A percentile compares a stretch with the other conserved stretches of the same genome.
Evolutionary conservation across 2,329 filamentous ascomycete species (phyloP).

Genomic region (Corynespora cassiicola): DNA sequence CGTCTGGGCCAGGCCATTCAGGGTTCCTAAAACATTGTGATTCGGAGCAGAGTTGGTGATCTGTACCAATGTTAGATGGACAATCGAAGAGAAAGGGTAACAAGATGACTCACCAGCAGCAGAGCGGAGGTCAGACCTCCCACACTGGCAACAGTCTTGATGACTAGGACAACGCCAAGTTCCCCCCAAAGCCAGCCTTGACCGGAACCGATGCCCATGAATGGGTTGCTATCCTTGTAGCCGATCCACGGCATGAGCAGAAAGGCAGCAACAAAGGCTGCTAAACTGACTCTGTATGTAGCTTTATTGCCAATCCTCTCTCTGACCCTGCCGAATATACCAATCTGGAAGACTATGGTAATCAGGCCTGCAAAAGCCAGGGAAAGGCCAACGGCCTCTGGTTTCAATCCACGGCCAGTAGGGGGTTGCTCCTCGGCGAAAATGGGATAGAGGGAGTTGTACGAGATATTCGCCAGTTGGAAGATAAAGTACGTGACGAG

Average conservation of each 20-base stretch:
- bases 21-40: constrained; percentile 81
- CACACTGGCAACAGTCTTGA: constrained; percentile 91
- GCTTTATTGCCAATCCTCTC: constrained; percentile 82
- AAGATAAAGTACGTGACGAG: constrained; percentile 90
- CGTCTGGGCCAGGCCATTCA: constrained; percentile 94
- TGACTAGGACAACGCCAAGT: constrained; percentile 77
- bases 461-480: constrained; percentile 91
- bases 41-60: constrained; percentile 94
- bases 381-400: constrained; percentile 82
- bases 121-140: constrained; percentile 90
- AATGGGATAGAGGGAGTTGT: constrained; percentile 93
- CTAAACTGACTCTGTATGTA: constrained; percentile 79
- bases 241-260: constrained; percentile 89
- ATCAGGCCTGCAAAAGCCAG: constrained; percentile 83
- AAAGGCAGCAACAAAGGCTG: constrained; percentile 83
- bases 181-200: constrained; percentile 79
- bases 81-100: neutral
- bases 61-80: constrained; percentile 51
- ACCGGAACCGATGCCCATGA: constrained; percentile 63
- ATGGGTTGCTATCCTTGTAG: constrained; percentile 66
- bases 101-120: constrained; percentile 75
- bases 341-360: constrained; percentile 89
- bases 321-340: constrained; percentile 80
- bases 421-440: constrained; percentile 81
- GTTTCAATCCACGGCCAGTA: constrained; percentile 75